Evolutionary conservation across 352 stramenopile species (phyloP), one percentile per base, ranked within the genome.

Genomic region (Pythium brassicae): DNA sequence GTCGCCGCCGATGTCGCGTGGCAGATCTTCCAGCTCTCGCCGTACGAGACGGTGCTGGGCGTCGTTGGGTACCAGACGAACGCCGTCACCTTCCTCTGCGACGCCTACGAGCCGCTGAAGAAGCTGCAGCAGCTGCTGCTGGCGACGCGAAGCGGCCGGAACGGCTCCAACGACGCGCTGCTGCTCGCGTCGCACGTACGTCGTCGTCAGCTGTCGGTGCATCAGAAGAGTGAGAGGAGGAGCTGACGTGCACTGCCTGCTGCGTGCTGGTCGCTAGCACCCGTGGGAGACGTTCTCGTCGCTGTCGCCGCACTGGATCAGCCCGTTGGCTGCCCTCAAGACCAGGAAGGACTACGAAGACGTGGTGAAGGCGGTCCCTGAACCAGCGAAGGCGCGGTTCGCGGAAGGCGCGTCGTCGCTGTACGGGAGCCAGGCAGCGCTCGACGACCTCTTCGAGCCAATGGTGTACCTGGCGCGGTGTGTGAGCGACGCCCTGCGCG

Each of bases 261-360:
- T 47, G 22, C 35, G 25, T 29, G 50, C 52, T 39, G 20, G 52
- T 37, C 32, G 6, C 32, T 9, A 94, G 84, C 84, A 94, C 50
- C 84, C 83, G 8, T 94, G 84, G 84, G 84, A 94, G 46, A 92
- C 80, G n/a, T 88, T 94, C 59, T 89, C 81, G 27, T 58, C 78
- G 4, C 67, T 90, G 3, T 89, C 78, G 4, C 68, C 68, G 9
- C 80, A 92, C 50, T 94, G 82, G 84, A 72, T 78, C 50, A 47
- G 44, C 6, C 67, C 72, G 7, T 56, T 94, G 4, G 53, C 57
- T 3, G 39, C 62, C 3, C 29, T 91, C 23, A 92, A 89, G 60
- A 62, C 53, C 19, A 59, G 63, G 4, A 26, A 59, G 8, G 75
- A 83, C 47, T 94, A 89, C 39, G 46, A 64, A 0, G 27, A 60